Evolutionary conservation across 441 rosid genomes (phyloP), one percentile per base, ranked within the genome.

Genomic region (Syzygium malaccense): DNA sequence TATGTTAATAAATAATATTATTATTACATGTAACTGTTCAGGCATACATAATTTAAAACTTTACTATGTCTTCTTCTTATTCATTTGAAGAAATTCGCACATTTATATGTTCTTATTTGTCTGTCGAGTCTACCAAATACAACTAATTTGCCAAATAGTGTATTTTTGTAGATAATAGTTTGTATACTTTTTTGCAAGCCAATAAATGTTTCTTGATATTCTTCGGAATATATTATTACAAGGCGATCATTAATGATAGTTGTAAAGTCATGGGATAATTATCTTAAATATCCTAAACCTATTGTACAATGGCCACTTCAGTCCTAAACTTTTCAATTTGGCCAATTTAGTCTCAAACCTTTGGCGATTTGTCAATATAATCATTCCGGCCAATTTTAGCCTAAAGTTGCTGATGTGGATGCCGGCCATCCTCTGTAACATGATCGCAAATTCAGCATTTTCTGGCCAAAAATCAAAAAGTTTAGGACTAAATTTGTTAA

Each of bases 261-360:
- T 45, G 48, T 45, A 45, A 45, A 45, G 48, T 23, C 26, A 57
- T 0, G n/a, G 14, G 62, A 57, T 57, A 57, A 57, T 57, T 57
- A 10, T 57, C 14, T 11, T 23, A 57, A 25, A 57, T 57, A 57
- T 57, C 3, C 3, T 57, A 57, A 57, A 0, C 3, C n/a, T 57
- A 57, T 11, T 58, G 64, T 12, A 58, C 14, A 5, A 25, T 2
- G 6, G 6, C 14, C 14, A 57, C 25, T 57, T 25, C 0, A 57
- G 1, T 25, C 6, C 0, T 57, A 25, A 25, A 2, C 14, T 57
- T 57, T 57, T 57, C 0, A 57, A 25, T 2, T 57, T 57, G 1
- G 28, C 4, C 3, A 57, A 57, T 57, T 25, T 57, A 10, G 0
- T 57, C 3, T 3, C 4, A 57, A 57, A 57, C 0, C 13, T 25